Evolutionary conservation across 768 basidiomycete species (phyloP), one percentile per base, ranked within the genome.

Genomic region (Boletus barrowsii): DNA sequence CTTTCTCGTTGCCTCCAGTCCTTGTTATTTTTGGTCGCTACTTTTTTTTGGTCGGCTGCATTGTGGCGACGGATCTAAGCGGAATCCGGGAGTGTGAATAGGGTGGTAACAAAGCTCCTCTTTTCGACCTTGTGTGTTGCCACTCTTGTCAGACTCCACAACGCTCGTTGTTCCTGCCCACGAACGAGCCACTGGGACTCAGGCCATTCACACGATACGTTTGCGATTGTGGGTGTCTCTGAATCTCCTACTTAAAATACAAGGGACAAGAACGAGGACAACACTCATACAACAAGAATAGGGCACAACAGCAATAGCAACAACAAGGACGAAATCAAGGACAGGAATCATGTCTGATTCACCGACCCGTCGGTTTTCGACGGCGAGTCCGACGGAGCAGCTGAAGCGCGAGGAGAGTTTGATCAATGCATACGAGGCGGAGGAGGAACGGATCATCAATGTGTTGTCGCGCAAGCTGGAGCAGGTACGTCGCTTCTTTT

Each of bases 351-450:
- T 70, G 69, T 61, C 70, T 26, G 67, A 65, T 47, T 71, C 87
- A 29, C 84, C 87, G 40, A 72, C 85, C 47, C 80, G 76, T 49
- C 72, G 83, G 53, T 76, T 85, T 52, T 83, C 84, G 11, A 73
- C 75, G 3, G 75, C 79, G 33, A 83, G 78, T 63, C 73, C 82
- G 37, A 78, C 75, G 56, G 80, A 73, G 51, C 80, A 66, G 10
- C 32, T 70, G 18, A 70, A 79, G 58, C 70, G 76, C 37, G 82
- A 86, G 62, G 90, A 92, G 66, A 86, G 83, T 49, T 76, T 93
- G 65, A 92, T 92, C 65, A 91, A 93, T 70, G 87, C 87, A 20
- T 93, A 91, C 68, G 90, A 93, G 62, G 91, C 90, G 11, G 90
- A 93, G 71, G 90, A 93, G 71, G 91, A 93, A 68, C 83, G 90